A percentile compares a stretch with the other conserved stretches of the same genome.
phyloP scores from a whole-genome alignment of 805 yeast species.

The Suhomyces prunicola region DNA sequence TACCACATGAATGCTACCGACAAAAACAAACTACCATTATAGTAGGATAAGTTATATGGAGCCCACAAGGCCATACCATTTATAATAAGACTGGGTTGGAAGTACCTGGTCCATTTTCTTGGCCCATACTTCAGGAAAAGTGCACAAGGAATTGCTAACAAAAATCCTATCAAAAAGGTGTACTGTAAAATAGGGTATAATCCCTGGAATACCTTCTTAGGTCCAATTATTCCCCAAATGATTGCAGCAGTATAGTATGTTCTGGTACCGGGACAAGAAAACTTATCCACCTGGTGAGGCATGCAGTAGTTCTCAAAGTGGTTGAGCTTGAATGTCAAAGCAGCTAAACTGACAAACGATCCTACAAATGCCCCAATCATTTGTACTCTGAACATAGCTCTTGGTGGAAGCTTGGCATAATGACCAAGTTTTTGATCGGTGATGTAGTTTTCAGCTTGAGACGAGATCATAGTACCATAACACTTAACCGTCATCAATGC shows the following conservation, averaged over 20 bases:
- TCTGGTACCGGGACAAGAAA: constrained; percentile 28
- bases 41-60: constrained; percentile 12
- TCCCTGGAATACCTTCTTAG: constrained; percentile 30
- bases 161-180: constrained; percentile 32
- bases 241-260: constrained; percentile 32
- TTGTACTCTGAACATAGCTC: constrained; percentile 24
- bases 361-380: constrained; percentile 17
- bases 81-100: constrained; percentile 12
- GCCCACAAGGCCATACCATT: constrained; percentile 10
- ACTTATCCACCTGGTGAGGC: constrained; percentile 17
- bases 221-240: constrained; percentile 65
- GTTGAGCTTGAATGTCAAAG: constrained; percentile 16
- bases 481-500: constrained; percentile 53
- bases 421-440: constrained; percentile 39
- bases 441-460: constrained; percentile 30
- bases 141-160: constrained; percentile 22
- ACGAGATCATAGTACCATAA: constrained; percentile 29
- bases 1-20: constrained; percentile 8
- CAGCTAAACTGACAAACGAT: constrained; percentile 19
- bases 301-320: constrained; percentile 17
- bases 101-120: constrained; percentile 15
- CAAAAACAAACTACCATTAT: constrained; percentile 9
- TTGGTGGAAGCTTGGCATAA: constrained; percentile 22
- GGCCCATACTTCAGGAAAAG: constrained; percentile 13
- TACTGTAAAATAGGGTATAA: constrained; percentile 31